Conservation (phyloP, 129 eudicot genomes). For the Flaveria bidentis region DNA sequence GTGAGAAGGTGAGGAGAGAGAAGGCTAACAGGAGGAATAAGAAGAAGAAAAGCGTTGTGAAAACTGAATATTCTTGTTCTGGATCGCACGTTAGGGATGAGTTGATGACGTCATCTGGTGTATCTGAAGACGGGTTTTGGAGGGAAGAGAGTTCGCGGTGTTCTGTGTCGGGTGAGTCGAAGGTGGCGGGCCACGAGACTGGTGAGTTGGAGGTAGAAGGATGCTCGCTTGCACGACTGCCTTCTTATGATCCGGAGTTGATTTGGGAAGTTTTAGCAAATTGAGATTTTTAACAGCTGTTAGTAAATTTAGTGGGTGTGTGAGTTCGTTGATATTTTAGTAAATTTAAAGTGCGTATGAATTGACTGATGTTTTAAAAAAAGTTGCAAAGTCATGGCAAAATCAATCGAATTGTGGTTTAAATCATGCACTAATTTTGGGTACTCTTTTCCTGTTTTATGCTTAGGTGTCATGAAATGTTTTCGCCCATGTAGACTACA, state of each 20-base stretch:
- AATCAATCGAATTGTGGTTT: neutral
- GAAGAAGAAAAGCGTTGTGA: slow-evolving; percentile 28
- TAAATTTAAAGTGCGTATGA: neutral
- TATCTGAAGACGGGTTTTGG: slow-evolving; percentile 69
- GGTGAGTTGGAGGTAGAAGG: slow-evolving; percentile 50
- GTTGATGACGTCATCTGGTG: slow-evolving; percentile 43
- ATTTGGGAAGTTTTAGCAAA: slow-evolving; percentile 84
- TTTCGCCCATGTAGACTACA: neutral
- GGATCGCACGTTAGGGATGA: slow-evolving; percentile 34
- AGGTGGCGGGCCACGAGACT: neutral
- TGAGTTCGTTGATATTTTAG: too few relatives aligned
- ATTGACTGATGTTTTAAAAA: neutral
- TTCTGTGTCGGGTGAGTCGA: slow-evolving; percentile 30
- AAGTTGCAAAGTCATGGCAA: too few relatives aligned
- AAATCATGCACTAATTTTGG: slow-evolving; percentile 29
- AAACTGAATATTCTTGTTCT: slow-evolving; percentile 37
- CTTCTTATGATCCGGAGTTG: slow-evolving; percentile 81
- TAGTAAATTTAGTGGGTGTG: too few relatives aligned
- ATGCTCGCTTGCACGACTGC: slow-evolving; percentile 71
- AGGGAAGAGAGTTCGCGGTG: slow-evolving; percentile 37
- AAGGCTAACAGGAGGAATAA: slow-evolving; percentile 37
- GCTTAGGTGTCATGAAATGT: neutral
- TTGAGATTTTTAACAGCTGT: slow-evolving; percentile 8
- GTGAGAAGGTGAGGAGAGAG: slow-evolving; percentile 68
- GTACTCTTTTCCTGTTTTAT: neutral